Base-by-base conservation (phyloP, 345 rosid species). In the Pistacia atlantica region DNA sequence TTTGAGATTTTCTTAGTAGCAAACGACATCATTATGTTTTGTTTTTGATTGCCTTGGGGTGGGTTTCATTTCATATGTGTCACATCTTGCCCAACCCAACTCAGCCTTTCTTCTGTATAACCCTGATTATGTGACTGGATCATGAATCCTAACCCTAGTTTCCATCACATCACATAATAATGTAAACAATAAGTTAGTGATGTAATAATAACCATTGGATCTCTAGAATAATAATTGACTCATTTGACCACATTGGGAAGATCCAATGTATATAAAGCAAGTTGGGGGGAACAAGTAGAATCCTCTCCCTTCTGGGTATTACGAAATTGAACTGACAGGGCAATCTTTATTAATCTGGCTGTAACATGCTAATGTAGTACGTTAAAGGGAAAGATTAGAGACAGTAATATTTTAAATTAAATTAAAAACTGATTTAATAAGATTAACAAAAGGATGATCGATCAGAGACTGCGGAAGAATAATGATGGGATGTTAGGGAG, bases 401-500 rank as follows among this genome's bases (percentile, higher is more conserved):
- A 25, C 25, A 37, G 28, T 20, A 68, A 37, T 80, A 52, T n/a
- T 38, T 64, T 46, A 62, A 69, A 20, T 4, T 52, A 52, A 10
- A 59, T 38, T 38, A 38, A 38, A 38, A 38, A 38, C 5, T 38
- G 42, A 6, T 38, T 4, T 42, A 42, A 42, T 42, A 42, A 42
- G 46, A 1, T 18, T 76, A 56, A 37, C 8, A 12, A 13, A 31
- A n/a, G 42, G n/a, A 42, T 42, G 46, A 42, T 7, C 46, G 46
- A 54, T 54, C 57, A 69, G 60, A 81, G 84, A 77, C 76, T 69
- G 82, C 80, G 70, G 38, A 59, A 61, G 84, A 81, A 89, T 83
- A 77, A 86, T 80, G 89, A 83, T 77, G 88, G 79, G 75, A 59
- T 72, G 75, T 58, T 62, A 46, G 89, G 82, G 81, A 83, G 89